Percentiles rank a stretch among this genome's conserved stretches.
Conservation (phyloP, 208 protist genomes). For the Crithidia bombi region DNA sequence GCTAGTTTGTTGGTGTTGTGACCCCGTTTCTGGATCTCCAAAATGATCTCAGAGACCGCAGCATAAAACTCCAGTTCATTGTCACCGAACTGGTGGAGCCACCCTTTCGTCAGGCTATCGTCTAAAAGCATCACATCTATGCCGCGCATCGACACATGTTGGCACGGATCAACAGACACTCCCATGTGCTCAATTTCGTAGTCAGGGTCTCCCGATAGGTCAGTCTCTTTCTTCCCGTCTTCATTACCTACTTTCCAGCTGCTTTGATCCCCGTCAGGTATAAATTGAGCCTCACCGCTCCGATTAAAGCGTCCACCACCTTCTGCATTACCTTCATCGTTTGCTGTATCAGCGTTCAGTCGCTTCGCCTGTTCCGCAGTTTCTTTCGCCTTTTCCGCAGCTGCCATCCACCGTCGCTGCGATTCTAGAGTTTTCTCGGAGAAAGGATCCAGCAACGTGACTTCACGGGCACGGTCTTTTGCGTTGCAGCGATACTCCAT, state of each 20-base stretch:
- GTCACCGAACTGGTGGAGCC: conserved; percentile 51
- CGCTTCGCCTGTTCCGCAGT: conserved; percentile 30
- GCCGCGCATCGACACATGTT: conserved; percentile 76
- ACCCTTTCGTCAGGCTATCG: conserved; percentile 74
- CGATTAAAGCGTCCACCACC: conserved; percentile 37
- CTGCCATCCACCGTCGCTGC: conserved; percentile 45
- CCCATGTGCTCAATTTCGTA: conserved; percentile 36
- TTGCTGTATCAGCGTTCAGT: conserved; percentile 3
- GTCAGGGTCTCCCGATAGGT: conserved; percentile 29
- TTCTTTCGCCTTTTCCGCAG: conserved; percentile 46
- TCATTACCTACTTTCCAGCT: conserved; percentile 17
- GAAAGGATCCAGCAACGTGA: conserved; percentile 78
- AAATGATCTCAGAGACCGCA: conserved; percentile 59
- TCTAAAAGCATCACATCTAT: conserved; percentile 88
- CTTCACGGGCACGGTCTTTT: conserved; percentile 68
- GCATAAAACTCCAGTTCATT: conserved; percentile 81
- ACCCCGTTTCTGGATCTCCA: conserved; percentile 66
- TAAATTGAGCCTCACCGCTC: conserved; percentile 78
- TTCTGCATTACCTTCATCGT: conserved; percentile 5
- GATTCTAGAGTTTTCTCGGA: conserved; percentile 66
- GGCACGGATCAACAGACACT: conserved; percentile 58
- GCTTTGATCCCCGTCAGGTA: conserved; percentile 31
- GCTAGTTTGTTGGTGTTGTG: conserved; percentile 81
- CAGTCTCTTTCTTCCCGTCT: conserved; percentile 2
- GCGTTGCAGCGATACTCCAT: conserved; percentile 57